phyloP scores from a whole-genome alignment of 192 early-diverging fungal species.

The Kappamyces sp. region DNA sequence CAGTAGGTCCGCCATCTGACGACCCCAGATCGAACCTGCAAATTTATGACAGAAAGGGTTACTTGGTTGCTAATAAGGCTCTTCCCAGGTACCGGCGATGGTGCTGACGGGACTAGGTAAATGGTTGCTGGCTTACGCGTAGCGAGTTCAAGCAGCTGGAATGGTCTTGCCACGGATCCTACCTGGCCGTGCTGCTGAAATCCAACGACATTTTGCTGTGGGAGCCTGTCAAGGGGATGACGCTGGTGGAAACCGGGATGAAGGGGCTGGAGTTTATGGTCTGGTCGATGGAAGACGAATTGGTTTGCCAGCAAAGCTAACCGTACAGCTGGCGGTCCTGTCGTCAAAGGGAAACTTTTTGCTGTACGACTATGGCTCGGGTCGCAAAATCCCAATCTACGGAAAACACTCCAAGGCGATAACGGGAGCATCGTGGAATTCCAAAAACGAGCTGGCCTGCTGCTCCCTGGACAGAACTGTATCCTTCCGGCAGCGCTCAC shows the following conservation, averaged over 20 bases:
- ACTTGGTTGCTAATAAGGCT: too few relatives aligned
- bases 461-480: constrained; percentile 42
- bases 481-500: not conserved
- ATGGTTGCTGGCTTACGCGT: not conserved
- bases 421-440: constrained; percentile 29
- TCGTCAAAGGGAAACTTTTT: constrained; percentile 47
- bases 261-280: constrained; percentile 28
- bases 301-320: constrained; percentile 20
- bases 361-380: constrained; percentile 29
- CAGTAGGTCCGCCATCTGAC: not conserved
- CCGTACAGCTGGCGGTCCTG: constrained; percentile 33
- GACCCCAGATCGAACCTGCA: not conserved
- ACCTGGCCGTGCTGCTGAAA: constrained; percentile 2
- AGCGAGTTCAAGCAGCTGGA: not conserved
- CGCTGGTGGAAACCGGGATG: constrained; percentile 31
- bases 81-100: not conserved
- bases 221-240: constrained; percentile 8
- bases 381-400: constrained; percentile 40
- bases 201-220: not conserved
- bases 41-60: too few relatives aligned
- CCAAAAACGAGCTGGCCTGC: constrained; percentile 41
- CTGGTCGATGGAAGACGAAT: constrained; percentile 35
- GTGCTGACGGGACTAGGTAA: not conserved
- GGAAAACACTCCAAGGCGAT: constrained; percentile 52
- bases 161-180: not conserved